Percentiles rank a stretch among this genome's conserved stretches.
Evolutionary conservation across 1,139 yeast species (phyloP).

Genomic region (Nakaseomyces uthaithaninus): DNA sequence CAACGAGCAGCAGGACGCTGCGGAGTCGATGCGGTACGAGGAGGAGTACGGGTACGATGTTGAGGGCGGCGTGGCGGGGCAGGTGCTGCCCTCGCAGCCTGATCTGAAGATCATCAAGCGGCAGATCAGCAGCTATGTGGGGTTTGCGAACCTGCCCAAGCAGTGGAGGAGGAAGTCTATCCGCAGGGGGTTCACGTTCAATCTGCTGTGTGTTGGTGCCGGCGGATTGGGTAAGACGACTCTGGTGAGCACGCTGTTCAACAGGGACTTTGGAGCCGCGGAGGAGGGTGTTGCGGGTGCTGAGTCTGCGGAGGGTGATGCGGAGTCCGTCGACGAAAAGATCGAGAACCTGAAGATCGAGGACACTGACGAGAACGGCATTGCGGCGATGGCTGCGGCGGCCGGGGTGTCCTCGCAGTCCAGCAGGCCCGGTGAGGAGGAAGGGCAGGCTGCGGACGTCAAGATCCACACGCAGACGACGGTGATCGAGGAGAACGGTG

Average conservation of each 20-base stretch:
- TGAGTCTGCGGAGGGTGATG: slow-evolving; percentile 8
- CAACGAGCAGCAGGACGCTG: not conserved
- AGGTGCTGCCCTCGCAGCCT: slow-evolving; percentile 32
- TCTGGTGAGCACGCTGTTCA: slow-evolving; percentile 82
- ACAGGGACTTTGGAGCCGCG: slow-evolving; percentile 45
- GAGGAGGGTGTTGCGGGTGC: slow-evolving; percentile 8
- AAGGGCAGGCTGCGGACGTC: slow-evolving; percentile 39
- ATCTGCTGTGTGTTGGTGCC: slow-evolving; percentile 85
- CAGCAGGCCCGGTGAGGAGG: slow-evolving; percentile 15
- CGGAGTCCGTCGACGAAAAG: slow-evolving; percentile 16
- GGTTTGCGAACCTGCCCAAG: slow-evolving; percentile 95
- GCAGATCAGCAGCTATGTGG: slow-evolving; percentile 86
- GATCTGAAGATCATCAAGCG: slow-evolving; percentile 57
- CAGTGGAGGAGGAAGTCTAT: slow-evolving; percentile 97
- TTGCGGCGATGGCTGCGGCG: slow-evolving; percentile 17
- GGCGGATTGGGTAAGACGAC: slow-evolving; percentile 93
- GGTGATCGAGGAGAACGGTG: slow-evolving; percentile 89
- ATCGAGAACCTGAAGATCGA: slow-evolving; percentile 17
- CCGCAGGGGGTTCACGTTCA: slow-evolving; percentile 88
- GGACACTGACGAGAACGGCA: slow-evolving; percentile 11
- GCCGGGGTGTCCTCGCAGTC: slow-evolving; percentile 12
- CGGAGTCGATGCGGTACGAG: slow-evolving; percentile 2
- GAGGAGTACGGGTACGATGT: not conserved
- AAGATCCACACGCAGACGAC: slow-evolving; percentile 60
- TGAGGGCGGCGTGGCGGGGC: slow-evolving; percentile 14